phyloP scores from a whole-genome alignment of 768 basidiomycete species.

The Boletus pseudopeckii region DNA sequence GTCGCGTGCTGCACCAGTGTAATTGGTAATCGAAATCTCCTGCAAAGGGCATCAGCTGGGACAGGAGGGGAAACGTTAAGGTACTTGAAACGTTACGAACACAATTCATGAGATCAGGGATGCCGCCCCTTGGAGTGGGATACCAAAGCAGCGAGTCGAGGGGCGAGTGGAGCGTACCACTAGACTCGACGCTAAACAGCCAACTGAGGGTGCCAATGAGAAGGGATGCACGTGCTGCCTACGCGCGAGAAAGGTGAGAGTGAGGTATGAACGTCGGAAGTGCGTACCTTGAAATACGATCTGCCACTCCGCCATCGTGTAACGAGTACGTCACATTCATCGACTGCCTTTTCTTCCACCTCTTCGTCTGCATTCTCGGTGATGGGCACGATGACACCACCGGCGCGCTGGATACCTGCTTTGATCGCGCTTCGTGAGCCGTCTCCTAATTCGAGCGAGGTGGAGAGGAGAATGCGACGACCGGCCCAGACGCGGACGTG shows the following conservation, averaged over 20 bases:
- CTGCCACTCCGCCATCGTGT: conserved; percentile 65
- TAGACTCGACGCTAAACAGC: conserved; percentile 75
- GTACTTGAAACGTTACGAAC: conserved; percentile 39
- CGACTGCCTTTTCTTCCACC: conserved; percentile 33
- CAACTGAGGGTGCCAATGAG: conserved; percentile 75
- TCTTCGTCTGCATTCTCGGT: conserved; percentile 43
- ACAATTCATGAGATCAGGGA: conserved; percentile 57
- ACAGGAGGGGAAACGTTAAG: background rate
- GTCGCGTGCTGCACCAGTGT: conserved; percentile 81
- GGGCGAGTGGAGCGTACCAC: conserved; percentile 57
- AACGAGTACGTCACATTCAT: conserved; percentile 69
- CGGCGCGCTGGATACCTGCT: conserved; percentile 55
- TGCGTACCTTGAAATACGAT: conserved; percentile 64
- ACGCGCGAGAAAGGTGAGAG: background rate
- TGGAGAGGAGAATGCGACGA: conserved; percentile 58
- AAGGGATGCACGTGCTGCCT: conserved; percentile 52
- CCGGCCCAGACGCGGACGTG: conserved; percentile 54
- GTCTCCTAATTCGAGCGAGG: conserved; percentile 50
- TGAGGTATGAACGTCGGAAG: background rate
- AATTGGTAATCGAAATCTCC: conserved; percentile 86
- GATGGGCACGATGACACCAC: conserved; percentile 52
- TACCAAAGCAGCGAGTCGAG: conserved; percentile 81
- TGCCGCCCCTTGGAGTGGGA: conserved; percentile 61
- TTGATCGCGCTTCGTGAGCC: conserved; percentile 54
- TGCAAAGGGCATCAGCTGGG: conserved; percentile 26